phyloP scores from a whole-genome alignment of 495 filamentous ascomycete species.

The Cercophora newfieldiana region DNA sequence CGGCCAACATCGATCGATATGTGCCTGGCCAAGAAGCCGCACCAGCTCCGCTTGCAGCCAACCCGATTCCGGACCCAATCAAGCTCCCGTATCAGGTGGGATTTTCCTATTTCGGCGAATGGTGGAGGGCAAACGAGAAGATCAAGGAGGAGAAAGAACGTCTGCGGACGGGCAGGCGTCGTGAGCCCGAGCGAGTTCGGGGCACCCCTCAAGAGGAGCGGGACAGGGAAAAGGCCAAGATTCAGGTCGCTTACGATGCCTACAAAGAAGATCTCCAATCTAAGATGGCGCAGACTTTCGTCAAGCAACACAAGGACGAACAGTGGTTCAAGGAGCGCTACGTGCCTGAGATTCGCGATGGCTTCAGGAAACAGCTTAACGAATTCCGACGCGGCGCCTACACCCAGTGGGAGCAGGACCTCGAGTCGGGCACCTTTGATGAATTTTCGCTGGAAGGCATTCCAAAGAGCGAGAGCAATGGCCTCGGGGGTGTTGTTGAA shows the following conservation, averaged over 20 bases:
- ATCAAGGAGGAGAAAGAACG: constrained; percentile 88
- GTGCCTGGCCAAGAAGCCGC: constrained; percentile 77
- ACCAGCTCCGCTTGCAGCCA: constrained; percentile 58
- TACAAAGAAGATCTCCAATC: constrained; percentile 95
- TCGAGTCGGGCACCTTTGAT: constrained; percentile 82
- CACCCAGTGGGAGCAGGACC: constrained; percentile 79
- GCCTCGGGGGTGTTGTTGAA: constrained; percentile 80
- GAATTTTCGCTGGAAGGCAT: constrained; percentile 95
- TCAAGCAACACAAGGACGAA: constrained; percentile 84
- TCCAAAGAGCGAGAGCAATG: constrained; percentile 90
- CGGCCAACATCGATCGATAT: constrained; percentile 89
- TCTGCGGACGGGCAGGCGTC: constrained; percentile 68
- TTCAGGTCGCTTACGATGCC: constrained; percentile 86
- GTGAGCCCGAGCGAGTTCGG: constrained; percentile 67
- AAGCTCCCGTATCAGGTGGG: constrained; percentile 90
- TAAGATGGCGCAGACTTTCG: constrained; percentile 85
- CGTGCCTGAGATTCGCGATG: constrained; percentile 72
- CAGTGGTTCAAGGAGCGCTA: constrained; percentile 99
- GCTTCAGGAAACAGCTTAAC: constrained; percentile 66
- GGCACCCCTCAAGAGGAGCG: constrained; percentile 80
- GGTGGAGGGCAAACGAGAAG: constrained; percentile 85
- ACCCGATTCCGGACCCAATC: constrained; percentile 79
- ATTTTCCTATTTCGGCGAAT: constrained; percentile 95
- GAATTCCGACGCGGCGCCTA: constrained; percentile 74
- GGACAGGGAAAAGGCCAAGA: constrained; percentile 82